Evolutionary conservation across 106 monocot genomes (phyloP).

Genomic region (Dendrobium huoshanense): DNA sequence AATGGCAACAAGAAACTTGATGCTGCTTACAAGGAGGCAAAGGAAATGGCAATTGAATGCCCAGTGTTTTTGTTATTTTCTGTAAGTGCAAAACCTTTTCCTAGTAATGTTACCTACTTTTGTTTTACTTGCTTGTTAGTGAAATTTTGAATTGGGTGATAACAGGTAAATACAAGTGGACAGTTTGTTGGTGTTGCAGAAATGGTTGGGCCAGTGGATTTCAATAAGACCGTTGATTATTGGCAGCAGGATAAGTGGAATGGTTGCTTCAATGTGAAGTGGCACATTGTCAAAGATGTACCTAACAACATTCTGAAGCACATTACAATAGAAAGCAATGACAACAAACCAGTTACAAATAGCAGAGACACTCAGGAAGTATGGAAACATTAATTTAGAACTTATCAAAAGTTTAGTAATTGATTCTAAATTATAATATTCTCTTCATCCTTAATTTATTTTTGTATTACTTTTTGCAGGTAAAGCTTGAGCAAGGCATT

Average conservation of each 20-base stretch:
- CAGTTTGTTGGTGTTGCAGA: conserved; percentile 89
- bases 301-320: conserved; percentile 68
- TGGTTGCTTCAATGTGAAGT: conserved; percentile 83
- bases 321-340: conserved; percentile 82
- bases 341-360: conserved; percentile 93
- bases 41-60: conserved; percentile 40
- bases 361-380: conserved; percentile 91
- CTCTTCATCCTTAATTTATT: neutral
- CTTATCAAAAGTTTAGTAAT: neutral
- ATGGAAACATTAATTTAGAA: neutral
- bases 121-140: neutral
- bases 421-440: neutral
- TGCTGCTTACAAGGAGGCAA: conserved; percentile 57
- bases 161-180: conserved; percentile 82
- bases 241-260: conserved; percentile 97
- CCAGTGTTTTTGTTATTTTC: conserved; percentile 81
- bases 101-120: neutral
- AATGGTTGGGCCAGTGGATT: conserved; percentile 85
- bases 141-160: neutral
- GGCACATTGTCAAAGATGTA: conserved; percentile 89
- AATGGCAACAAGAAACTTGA: conserved; percentile 86
- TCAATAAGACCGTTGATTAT: conserved; percentile 77
- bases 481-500: conserved; percentile 69
- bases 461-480: conserved; percentile 19
- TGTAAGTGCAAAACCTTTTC: conserved; percentile 34